Conservation (phyloP, 495 filamentous ascomycete species). For the Neurospora hispaniola region DNA sequence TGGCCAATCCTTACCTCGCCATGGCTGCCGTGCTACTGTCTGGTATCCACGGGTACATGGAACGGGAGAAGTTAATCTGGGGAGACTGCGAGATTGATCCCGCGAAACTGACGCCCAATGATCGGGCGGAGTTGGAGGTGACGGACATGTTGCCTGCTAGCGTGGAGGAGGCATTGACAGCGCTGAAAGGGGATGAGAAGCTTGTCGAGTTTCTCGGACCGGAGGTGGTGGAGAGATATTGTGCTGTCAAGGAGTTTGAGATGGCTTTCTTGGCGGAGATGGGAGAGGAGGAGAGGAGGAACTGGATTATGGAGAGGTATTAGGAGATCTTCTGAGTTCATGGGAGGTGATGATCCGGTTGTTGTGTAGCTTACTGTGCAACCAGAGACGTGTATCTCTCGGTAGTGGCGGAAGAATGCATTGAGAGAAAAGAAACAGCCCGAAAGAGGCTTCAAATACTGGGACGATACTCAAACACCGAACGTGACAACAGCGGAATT, state of each 20-base stretch:
- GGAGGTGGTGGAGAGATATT: slow-evolving; percentile 48
- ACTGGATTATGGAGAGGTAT: slow-evolving; percentile 55
- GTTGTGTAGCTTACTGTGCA: too few relatives aligned
- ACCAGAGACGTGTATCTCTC: too few relatives aligned
- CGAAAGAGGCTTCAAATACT: too few relatives aligned
- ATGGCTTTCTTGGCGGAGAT: slow-evolving; percentile 34
- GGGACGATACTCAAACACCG: too few relatives aligned
- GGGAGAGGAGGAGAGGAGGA: slow-evolving; percentile 31
- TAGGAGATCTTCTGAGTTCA: slow-evolving; percentile 11
- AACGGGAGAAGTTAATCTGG: slow-evolving; percentile 34
- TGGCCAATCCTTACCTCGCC: slow-evolving; percentile 64
- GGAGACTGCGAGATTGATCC: slow-evolving; percentile 51
- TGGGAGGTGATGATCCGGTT: too few relatives aligned
- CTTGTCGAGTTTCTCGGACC: slow-evolving; percentile 38
- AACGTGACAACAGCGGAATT: too few relatives aligned
- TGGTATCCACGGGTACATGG: slow-evolving; percentile 50
- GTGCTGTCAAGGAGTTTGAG: slow-evolving; percentile 49
- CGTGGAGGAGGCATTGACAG: slow-evolving; percentile 42
- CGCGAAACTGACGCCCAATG: slow-evolving; percentile 33
- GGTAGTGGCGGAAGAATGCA: background rate
- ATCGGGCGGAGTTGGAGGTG: slow-evolving; percentile 45
- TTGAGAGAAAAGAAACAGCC: too few relatives aligned
- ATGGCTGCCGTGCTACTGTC: slow-evolving; percentile 55
- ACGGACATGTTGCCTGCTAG: slow-evolving; percentile 38
- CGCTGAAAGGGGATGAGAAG: slow-evolving; percentile 34